These are phyloP conservation scores for Setaria italica DNA, from an alignment of 202 grass and related monocot species.

Conservation along the genomic window DNA sequence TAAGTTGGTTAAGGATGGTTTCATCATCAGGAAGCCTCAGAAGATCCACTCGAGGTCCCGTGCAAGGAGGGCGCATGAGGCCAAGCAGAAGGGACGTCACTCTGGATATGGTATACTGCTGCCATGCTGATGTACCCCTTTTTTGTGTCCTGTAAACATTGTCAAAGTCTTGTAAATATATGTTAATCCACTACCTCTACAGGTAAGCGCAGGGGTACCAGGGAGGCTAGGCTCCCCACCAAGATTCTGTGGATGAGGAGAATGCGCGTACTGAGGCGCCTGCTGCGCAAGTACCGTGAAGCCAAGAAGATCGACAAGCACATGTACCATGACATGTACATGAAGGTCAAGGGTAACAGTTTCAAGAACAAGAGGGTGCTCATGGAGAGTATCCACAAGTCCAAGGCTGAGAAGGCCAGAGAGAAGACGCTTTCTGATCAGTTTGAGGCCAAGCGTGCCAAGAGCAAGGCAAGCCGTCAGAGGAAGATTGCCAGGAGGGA, in stretches of 20 bases:
- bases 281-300: slow-evolving; percentile 77
- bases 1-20: slow-evolving; percentile 85
- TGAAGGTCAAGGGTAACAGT: slow-evolving; percentile 80
- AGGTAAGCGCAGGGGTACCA: slow-evolving; percentile 84
- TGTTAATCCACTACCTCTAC: neutral
- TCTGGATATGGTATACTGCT: slow-evolving; percentile 65
- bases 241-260: slow-evolving; percentile 86
- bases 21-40: slow-evolving; percentile 82
- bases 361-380: slow-evolving; percentile 90
- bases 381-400: slow-evolving; percentile 86
- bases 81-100: slow-evolving; percentile 77
- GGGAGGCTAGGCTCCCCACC: slow-evolving; percentile 81
- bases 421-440: slow-evolving; percentile 82
- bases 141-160: neutral
- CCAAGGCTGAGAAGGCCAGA: slow-evolving; percentile 83
- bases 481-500: slow-evolving; percentile 79
- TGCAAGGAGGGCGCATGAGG: slow-evolving; percentile 72
- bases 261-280: slow-evolving; percentile 74
- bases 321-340: slow-evolving; percentile 86
- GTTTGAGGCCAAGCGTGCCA: slow-evolving; percentile 80
- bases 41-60: slow-evolving; percentile 85
- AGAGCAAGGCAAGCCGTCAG: slow-evolving; percentile 70
- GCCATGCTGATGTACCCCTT: neutral
- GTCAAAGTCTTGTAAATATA: neutral
- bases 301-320: slow-evolving; percentile 87